Percentiles rank a stretch among this genome's conserved stretches.
Evolutionary conservation across 148 eudicot genomes (phyloP).

Genomic region (Salicornia ramosissima): DNA sequence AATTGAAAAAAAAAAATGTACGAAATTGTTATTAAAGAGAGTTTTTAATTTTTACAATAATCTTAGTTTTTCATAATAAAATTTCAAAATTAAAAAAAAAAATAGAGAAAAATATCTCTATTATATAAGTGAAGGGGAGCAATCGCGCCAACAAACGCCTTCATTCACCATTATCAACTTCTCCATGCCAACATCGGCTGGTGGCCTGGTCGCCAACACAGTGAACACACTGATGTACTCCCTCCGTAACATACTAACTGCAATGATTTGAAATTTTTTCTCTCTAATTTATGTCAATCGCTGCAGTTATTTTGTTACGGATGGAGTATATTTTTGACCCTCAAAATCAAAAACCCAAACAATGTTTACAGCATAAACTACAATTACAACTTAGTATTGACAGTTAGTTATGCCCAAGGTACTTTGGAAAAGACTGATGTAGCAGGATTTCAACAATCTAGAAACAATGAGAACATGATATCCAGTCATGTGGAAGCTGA

Average conservation of each 20-base stretch:
- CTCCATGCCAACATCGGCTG: background rate
- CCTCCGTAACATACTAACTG: no score
- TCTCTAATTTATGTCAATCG: no score
- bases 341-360: constrained; percentile 7
- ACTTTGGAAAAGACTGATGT: background rate
- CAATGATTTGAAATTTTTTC: no score
- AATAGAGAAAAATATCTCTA: no score
- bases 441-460: background rate
- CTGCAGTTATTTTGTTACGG: no score
- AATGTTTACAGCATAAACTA: constrained; percentile 4
- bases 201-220: background rate
- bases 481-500: background rate
- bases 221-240: no score
- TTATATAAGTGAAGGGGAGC: no score
- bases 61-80: no score
- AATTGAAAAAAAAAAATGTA: no score
- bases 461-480: background rate
- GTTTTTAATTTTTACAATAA: no score
- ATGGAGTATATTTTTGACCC: background rate
- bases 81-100: no score
- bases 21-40: no score
- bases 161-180: constrained; percentile 5
- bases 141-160: constrained; percentile 17
- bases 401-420: background rate
- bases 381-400: background rate